Evolutionary conservation across 495 filamentous ascomycete species (phyloP).

Genomic region (Antarctomyces pellizariae): DNA sequence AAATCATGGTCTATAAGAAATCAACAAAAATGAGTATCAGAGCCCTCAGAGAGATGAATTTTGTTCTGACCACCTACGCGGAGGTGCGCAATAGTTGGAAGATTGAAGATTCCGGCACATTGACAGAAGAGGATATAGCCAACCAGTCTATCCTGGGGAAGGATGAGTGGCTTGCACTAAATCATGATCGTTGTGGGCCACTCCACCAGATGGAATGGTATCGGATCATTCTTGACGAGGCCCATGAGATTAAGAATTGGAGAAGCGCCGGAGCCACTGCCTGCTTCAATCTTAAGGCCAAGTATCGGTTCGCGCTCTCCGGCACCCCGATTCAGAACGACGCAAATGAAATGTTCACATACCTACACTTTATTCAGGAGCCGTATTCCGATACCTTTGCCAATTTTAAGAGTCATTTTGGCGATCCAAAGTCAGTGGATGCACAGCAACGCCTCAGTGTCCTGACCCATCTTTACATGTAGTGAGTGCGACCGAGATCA

Average conservation of each 20-base stretch:
- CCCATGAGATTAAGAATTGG: conserved; percentile 38
- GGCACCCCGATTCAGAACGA: conserved; percentile 39
- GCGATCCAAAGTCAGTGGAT: too few species aligned
- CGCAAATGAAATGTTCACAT: too few species aligned
- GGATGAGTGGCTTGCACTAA: too few species aligned
- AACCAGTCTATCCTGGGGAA: too few species aligned
- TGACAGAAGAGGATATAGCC: conserved; percentile 13
- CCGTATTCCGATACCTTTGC: too few species aligned
- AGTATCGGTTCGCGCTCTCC: conserved; percentile 33
- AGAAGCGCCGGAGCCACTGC: conserved; percentile 22
- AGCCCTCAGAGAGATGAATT: conserved; percentile 6
- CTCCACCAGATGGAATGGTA: conserved; percentile 28
- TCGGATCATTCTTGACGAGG: conserved; percentile 37
- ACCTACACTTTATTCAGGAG: too few species aligned
- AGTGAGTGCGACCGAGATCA: too few species aligned
- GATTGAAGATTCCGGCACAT: conserved; percentile 16
- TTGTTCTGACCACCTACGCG: conserved; percentile 26
- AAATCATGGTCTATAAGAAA: conserved; percentile 13
- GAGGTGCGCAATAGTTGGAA: conserved; percentile 19
- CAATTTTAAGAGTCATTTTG: too few species aligned
- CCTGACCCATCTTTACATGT: too few species aligned
- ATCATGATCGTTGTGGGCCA: too few species aligned
- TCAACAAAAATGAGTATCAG: background rate
- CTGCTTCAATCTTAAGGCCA: conserved; percentile 25
- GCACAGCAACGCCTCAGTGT: too few species aligned